Evolutionary conservation across 2,329 filamentous ascomycete genomes (phyloP).

Genomic region (Stemphylium vesicarium): DNA sequence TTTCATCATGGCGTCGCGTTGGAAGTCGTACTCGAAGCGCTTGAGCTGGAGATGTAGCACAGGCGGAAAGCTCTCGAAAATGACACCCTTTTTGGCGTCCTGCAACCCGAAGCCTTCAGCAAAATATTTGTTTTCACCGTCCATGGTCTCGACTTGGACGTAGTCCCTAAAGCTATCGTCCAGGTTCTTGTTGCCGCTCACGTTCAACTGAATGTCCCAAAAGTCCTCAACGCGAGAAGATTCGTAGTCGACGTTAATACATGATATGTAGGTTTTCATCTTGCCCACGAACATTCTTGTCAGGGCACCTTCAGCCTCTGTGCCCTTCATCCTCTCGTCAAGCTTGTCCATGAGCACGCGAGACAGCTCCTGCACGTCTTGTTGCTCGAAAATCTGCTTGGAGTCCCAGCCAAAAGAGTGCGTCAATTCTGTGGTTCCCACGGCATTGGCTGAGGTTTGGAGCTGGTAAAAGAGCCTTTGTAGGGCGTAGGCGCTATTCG

Average conservation of each 20-base stretch:
- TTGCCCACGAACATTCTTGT: conserved; percentile 95
- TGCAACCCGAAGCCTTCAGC: conserved; percentile 91
- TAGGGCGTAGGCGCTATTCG: conserved; percentile 90
- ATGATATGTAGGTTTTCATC: conserved; percentile 98
- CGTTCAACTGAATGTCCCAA: conserved; percentile 98
- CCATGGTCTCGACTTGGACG: conserved; percentile 93
- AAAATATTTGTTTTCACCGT: conserved; percentile 98
- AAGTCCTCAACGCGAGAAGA: conserved; percentile 96
- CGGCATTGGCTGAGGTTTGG: conserved; percentile 82
- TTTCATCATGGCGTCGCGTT: conserved; percentile 98
- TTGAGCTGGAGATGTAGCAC: conserved; percentile 95
- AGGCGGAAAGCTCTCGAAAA: conserved; percentile 93
- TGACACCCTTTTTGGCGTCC: conserved; percentile 96
- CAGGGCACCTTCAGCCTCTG: conserved; percentile 85
- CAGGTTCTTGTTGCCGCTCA: conserved; percentile 89
- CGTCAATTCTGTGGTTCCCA: conserved; percentile 90
- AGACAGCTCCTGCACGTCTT: conserved; percentile 96
- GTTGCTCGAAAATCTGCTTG: conserved; percentile 96
- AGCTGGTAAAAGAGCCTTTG: conserved; percentile 95
- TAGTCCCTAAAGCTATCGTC: conserved; percentile 97
- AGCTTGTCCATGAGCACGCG: conserved; percentile 96
- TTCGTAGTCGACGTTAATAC: conserved; percentile 98
- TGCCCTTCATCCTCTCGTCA: conserved; percentile 98
- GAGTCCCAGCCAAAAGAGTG: conserved; percentile 99
- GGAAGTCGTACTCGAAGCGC: conserved; percentile 96